Percentiles rank a stretch among this genome's conserved stretches.
Evolutionary conservation across 2,329 filamentous ascomycete genomes (phyloP).

Genomic region (Penicillium sp.): DNA sequence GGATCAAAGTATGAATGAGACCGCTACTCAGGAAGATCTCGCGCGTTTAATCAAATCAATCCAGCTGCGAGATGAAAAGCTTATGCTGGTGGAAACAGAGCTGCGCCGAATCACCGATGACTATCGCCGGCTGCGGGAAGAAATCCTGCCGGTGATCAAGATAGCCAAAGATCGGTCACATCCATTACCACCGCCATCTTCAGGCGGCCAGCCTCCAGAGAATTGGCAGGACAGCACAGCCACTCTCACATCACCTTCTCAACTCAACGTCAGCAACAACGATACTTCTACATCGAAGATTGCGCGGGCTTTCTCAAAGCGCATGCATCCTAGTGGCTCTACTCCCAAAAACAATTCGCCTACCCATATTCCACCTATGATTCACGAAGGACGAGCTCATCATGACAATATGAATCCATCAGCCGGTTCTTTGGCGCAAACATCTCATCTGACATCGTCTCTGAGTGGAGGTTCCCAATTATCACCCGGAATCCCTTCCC

Average conservation of each 20-base stretch:
- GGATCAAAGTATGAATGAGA: constrained; percentile 83
- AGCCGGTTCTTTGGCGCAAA: constrained; percentile 68
- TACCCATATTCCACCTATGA: constrained; percentile 66
- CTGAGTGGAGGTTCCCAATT: constrained; percentile 64
- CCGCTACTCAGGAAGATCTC: constrained; percentile 90
- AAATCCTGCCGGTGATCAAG: constrained; percentile 85
- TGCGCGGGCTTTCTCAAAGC: constrained; percentile 74
- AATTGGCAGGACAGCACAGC: constrained; percentile 35
- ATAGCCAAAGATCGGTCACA: constrained; percentile 90
- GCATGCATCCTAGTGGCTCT: constrained; percentile 66
- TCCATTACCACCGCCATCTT: constrained; percentile 68
- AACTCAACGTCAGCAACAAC: constrained; percentile 33
- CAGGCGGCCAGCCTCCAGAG: constrained; percentile 21
- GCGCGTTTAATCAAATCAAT: constrained; percentile 87
- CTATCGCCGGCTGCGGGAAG: constrained; percentile 83
- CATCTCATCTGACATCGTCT: constrained; percentile 65
- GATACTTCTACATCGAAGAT: constrained; percentile 55
- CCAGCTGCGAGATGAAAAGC: constrained; percentile 84
- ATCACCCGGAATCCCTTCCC: constrained; percentile 51
- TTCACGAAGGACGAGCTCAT: constrained; percentile 66
- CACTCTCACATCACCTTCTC: constrained; percentile 39
- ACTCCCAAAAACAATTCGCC: constrained; percentile 77
- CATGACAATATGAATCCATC: constrained; percentile 65
- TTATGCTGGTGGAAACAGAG: constrained; percentile 79
- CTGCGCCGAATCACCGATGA: constrained; percentile 82